Conservation (phyloP, 2,329 filamentous ascomycete genomes). For the Pestalotiopsis sp. region DNA sequence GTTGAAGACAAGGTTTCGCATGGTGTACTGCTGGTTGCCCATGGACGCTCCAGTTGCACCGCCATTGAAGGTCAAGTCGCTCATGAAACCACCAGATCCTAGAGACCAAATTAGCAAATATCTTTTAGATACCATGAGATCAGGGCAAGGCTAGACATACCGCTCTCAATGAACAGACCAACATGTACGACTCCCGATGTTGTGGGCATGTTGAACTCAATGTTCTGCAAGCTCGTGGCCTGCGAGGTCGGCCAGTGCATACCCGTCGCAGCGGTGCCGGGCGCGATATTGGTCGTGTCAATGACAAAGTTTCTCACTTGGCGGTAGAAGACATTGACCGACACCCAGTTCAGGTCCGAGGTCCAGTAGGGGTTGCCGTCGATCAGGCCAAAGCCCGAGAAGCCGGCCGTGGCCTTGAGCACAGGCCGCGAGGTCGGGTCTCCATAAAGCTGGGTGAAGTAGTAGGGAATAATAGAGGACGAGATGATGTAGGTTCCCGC, state of each 20-base stretch:
- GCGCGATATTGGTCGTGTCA: slow-evolving; percentile 45
- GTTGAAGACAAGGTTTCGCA: slow-evolving; percentile 68
- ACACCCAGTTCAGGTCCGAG: slow-evolving; percentile 39
- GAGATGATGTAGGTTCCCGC: slow-evolving; percentile 59
- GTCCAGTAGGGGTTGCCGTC: slow-evolving; percentile 56
- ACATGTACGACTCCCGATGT: slow-evolving; percentile 32
- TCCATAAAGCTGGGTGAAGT: slow-evolving; percentile 65
- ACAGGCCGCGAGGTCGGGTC: slow-evolving; percentile 60
- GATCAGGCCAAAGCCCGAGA: slow-evolving; percentile 59
- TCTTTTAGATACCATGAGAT: slow-evolving; percentile 8
- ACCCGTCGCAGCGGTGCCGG: slow-evolving; percentile 38
- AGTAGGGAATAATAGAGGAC: slow-evolving; percentile 61
- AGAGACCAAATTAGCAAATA: slow-evolving; percentile 13
- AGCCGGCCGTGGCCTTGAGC: slow-evolving; percentile 54
- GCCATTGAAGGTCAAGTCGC: slow-evolving; percentile 66
- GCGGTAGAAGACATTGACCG: slow-evolving; percentile 66
- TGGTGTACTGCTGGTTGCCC: slow-evolving; percentile 72
- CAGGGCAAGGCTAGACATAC: slow-evolving; percentile 21
- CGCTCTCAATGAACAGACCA: slow-evolving; percentile 35
- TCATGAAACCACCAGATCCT: slow-evolving; percentile 44
- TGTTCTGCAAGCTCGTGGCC: slow-evolving; percentile 54
- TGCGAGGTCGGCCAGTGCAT: slow-evolving; percentile 70
- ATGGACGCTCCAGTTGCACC: slow-evolving; percentile 64
- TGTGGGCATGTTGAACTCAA: slow-evolving; percentile 49
- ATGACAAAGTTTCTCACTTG: slow-evolving; percentile 68